These are phyloP conservation scores for Crithidia sp. DNA, from an alignment of 208 protist species.

Conservation along the genomic window DNA sequence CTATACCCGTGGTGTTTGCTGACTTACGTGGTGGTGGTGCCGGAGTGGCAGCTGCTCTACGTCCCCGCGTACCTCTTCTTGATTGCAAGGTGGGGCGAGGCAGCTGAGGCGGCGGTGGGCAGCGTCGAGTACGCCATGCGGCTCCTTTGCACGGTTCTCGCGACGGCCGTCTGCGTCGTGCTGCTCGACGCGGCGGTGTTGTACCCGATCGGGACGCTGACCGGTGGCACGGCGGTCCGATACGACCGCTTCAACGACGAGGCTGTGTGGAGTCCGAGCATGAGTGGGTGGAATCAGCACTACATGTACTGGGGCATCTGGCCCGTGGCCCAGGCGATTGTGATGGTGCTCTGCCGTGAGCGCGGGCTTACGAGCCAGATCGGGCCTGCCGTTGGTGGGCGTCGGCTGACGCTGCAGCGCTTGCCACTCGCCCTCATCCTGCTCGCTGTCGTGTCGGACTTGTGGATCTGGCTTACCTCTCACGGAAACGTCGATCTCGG, in stretches of 20 bases:
- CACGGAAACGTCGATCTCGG: not conserved
- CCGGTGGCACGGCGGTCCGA: not conserved
- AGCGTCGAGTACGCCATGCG: slow-evolving; percentile 30
- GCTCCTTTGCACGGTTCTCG: slow-evolving; percentile 25
- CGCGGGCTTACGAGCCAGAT: slow-evolving; percentile 12
- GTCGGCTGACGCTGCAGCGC: slow-evolving; percentile 24
- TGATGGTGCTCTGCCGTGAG: slow-evolving; percentile 27
- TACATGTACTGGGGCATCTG: slow-evolving; percentile 45
- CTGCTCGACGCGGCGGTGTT: slow-evolving; percentile 23
- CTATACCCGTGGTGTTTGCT: slow-evolving; percentile 21
- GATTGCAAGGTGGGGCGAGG: slow-evolving; percentile 26
- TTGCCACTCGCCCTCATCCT: slow-evolving; percentile 20
- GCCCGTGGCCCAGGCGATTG: slow-evolving; percentile 38
- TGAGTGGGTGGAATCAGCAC: not conserved
- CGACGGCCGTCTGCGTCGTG: slow-evolving; percentile 27
- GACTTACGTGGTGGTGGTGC: slow-evolving; percentile 23
- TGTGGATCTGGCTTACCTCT: not conserved
- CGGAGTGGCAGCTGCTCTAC: slow-evolving; percentile 10
- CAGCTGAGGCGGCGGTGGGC: slow-evolving; percentile 39
- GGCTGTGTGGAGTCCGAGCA: not conserved
- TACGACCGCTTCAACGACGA: not conserved
- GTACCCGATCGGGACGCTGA: not conserved
- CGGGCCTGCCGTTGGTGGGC: not conserved
- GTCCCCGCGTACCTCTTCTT: slow-evolving; percentile 19
- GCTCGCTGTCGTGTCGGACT: slow-evolving; percentile 1